phyloP scores from a whole-genome alignment of 2,329 filamentous ascomycete genomes.

The Tympanopsis confertula region DNA sequence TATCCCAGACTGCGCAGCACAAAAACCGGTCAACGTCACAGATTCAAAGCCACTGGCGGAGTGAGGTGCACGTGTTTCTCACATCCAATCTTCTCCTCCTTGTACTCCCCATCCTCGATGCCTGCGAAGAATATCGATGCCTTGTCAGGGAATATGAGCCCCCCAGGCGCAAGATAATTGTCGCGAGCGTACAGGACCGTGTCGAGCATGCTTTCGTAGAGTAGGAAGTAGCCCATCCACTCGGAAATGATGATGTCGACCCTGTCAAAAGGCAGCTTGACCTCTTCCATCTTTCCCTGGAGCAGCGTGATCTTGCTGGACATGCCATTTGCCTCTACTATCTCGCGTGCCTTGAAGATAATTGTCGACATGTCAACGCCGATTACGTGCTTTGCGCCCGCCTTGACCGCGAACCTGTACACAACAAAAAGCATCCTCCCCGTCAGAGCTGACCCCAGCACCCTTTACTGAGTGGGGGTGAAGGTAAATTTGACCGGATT shows the following conservation, averaged over 20 bases:
- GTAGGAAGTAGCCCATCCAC: constrained; percentile 99
- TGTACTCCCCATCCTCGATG: constrained; percentile 98
- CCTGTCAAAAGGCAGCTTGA: constrained; percentile 81
- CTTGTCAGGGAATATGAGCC: constrained; percentile 97
- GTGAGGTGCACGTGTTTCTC: constrained; percentile 23
- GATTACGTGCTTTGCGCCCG: constrained; percentile 95
- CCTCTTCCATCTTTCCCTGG: constrained; percentile 99
- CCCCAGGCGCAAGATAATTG: constrained; percentile 74
- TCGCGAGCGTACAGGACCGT: constrained; percentile 95
- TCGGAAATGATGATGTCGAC: constrained; percentile 99
- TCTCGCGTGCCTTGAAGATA: constrained; percentile 95
- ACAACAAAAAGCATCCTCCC: constrained; percentile 3
- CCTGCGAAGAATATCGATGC: constrained; percentile 93
- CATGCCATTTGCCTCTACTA: constrained; percentile 84
- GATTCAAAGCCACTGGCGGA: constrained; percentile 1
- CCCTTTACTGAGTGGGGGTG: constrained; percentile 2
- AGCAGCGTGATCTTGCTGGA: constrained; percentile 92
- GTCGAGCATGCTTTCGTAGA: constrained; percentile 98
- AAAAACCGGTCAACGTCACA: too few relatives aligned
- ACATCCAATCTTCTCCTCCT: constrained; percentile 99
- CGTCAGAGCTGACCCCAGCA: constrained; percentile 6
- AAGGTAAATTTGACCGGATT: constrained; percentile 1
- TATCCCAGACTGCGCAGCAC: constrained; percentile 77
- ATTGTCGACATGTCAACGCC: constrained; percentile 99
- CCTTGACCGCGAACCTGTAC: constrained; percentile 83